Conservation (phyloP, 495 filamentous ascomycete species). For the Friedmanniomyces endolithicus region DNA sequence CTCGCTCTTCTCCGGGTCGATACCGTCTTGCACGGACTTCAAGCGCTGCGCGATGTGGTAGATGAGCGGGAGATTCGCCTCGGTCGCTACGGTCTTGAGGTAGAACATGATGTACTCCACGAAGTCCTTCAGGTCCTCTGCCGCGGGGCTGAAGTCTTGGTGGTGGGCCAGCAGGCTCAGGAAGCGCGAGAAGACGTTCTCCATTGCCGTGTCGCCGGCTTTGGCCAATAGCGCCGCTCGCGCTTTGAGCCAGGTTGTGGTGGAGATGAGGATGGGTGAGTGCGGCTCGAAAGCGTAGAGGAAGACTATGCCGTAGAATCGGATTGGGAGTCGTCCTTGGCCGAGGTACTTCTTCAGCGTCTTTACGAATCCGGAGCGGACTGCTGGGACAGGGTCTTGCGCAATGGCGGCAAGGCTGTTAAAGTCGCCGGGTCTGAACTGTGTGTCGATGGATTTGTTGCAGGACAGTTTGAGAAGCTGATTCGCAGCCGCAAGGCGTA, state of each 20-base stretch:
- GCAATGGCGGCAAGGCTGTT: slow-evolving; percentile 64
- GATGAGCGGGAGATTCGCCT: slow-evolving; percentile 76
- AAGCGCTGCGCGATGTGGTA: slow-evolving; percentile 86
- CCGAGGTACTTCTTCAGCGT: slow-evolving; percentile 80
- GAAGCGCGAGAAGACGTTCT: slow-evolving; percentile 71
- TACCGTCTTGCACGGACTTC: slow-evolving; percentile 75
- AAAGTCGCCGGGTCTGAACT: slow-evolving; percentile 60
- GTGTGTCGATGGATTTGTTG: slow-evolving; percentile 55
- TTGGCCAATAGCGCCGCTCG: slow-evolving; percentile 43
- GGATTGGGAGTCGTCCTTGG: slow-evolving; percentile 44
- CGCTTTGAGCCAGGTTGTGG: slow-evolving; percentile 79
- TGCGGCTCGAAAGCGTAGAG: slow-evolving; percentile 82
- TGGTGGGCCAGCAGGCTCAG: slow-evolving; percentile 86
- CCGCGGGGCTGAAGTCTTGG: slow-evolving; percentile 65
- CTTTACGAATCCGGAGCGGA: slow-evolving; percentile 64
- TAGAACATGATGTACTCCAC: slow-evolving; percentile 84
- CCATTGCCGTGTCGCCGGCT: slow-evolving; percentile 52
- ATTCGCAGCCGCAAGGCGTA: slow-evolving; percentile 72
- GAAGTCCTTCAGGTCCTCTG: slow-evolving; percentile 64
- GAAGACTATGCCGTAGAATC: slow-evolving; percentile 83
- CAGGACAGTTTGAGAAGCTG: slow-evolving; percentile 74
- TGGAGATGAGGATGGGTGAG: slow-evolving; percentile 50
- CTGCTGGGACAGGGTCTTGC: slow-evolving; percentile 61
- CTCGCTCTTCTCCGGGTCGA: slow-evolving; percentile 46
- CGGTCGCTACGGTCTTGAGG: slow-evolving; percentile 64